Conservation (phyloP, 805 yeast species). For the Candida multigemmis region DNA sequence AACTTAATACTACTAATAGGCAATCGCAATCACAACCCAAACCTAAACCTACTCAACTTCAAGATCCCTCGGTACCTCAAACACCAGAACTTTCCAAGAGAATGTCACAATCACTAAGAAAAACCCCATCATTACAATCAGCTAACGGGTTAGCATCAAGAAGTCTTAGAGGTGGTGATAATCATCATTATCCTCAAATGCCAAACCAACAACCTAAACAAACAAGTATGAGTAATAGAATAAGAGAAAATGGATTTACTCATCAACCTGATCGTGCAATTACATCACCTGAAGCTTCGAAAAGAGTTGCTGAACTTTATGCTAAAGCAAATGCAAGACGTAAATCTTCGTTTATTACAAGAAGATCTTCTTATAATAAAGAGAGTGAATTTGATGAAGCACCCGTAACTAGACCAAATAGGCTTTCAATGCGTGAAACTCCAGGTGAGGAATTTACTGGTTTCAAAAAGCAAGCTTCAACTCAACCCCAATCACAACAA, state of each 20-base stretch:
- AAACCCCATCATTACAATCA: constrained; percentile 9
- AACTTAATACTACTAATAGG: constrained; percentile 16
- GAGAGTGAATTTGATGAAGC: constrained; percentile 12
- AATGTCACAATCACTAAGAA: constrained; percentile 21
- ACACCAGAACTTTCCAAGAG: constrained; percentile 6
- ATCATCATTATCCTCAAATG: too few relatives aligned
- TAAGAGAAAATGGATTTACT: constrained; percentile 17
- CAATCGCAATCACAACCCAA: constrained; percentile 7
- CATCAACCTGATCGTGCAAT: constrained; percentile 32
- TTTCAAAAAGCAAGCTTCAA: too few relatives aligned
- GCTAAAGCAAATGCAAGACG: constrained; percentile 42
- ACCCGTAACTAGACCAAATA: not conserved
- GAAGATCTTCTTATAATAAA: constrained; percentile 53
- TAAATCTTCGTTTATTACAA: constrained; percentile 27
- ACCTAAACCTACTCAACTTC: constrained; percentile 3
- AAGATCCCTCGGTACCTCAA: constrained; percentile 2
- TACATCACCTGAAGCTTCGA: constrained; percentile 29
- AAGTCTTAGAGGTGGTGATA: too few relatives aligned
- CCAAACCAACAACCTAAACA: not conserved
- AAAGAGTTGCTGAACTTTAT: constrained; percentile 46
- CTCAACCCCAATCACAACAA: too few relatives aligned
- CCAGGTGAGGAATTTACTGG: too few relatives aligned
- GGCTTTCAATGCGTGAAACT: not conserved
- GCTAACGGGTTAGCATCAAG: too few relatives aligned
- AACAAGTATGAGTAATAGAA: constrained; percentile 19